Evolutionary conservation across 1,284 basidiomycete species (phyloP).

Genomic region (Trichosporon sp.): DNA sequence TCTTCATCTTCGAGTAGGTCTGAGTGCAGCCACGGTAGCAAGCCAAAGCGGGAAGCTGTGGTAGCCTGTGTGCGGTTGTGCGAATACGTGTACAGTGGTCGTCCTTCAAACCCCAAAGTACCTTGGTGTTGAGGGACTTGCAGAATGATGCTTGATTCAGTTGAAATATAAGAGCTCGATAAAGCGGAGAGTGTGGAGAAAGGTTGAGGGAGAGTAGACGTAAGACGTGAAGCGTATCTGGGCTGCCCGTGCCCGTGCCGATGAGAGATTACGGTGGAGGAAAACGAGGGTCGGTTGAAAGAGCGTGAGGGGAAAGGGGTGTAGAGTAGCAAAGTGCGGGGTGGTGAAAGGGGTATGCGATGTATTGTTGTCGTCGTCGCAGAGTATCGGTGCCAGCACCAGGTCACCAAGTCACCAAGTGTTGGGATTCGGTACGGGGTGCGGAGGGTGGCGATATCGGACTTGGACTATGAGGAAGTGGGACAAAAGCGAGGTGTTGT

Average conservation of each 20-base stretch:
- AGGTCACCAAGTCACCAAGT: neutral
- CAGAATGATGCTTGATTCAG: neutral
- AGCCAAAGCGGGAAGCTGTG: neutral
- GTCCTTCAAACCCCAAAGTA: neutral
- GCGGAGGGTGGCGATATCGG: neutral
- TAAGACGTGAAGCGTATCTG: neutral
- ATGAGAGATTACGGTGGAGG: neutral
- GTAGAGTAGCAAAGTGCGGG: neutral
- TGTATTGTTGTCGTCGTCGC: neutral
- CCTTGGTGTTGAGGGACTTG: neutral
- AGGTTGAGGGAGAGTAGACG: neutral
- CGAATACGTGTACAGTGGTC: neutral
- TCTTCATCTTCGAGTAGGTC: neutral
- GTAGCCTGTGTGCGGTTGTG: neutral
- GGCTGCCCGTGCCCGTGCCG: neutral
- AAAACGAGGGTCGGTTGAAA: neutral
- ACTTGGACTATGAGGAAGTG: neutral
- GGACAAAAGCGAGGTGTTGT: neutral
- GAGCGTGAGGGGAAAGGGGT: neutral
- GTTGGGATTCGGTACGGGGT: neutral
- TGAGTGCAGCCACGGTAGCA: neutral
- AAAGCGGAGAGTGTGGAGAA: neutral
- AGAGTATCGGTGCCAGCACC: neutral
- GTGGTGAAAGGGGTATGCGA: neutral
- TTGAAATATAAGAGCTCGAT: neutral